Evolutionary conservation across 345 rosid genomes (phyloP).

Genomic region (Aethionema arabicum): DNA sequence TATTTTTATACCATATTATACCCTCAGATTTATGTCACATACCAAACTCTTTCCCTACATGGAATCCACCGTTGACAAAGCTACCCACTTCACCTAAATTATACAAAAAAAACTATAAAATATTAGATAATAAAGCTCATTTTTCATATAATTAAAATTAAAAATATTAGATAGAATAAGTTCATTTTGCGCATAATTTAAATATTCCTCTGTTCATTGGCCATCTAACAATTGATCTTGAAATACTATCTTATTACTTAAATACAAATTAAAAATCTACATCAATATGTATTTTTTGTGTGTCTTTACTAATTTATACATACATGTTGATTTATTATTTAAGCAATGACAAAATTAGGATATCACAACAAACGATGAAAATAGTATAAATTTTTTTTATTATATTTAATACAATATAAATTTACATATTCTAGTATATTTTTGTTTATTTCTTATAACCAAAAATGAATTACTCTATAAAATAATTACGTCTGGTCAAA

Average conservation of each 20-base stretch:
- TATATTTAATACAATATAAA: too few species aligned
- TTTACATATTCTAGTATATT: too few species aligned
- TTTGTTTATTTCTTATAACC: too few species aligned
- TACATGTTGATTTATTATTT: too few species aligned
- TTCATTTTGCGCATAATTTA: slow-evolving; percentile 12
- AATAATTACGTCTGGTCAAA: too few species aligned
- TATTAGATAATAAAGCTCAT: slow-evolving; percentile 16
- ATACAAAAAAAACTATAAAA: background rate
- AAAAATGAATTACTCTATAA: too few species aligned
- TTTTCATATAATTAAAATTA: slow-evolving; percentile 7
- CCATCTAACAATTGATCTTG: slow-evolving; percentile 3
- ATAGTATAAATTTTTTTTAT: too few species aligned
- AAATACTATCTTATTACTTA: background rate
- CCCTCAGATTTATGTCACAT: slow-evolving; percentile 30
- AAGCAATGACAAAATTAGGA: too few species aligned
- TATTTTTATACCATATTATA: slow-evolving; percentile 2
- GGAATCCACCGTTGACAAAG: slow-evolving; percentile 29
- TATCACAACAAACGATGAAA: too few species aligned
- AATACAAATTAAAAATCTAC: background rate
- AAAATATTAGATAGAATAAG: slow-evolving; percentile 11
- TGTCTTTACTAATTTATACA: too few species aligned
- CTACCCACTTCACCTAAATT: slow-evolving; percentile 4
- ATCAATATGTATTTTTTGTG: background rate
- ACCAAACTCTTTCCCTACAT: slow-evolving; percentile 28
- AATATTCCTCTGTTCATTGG: slow-evolving; percentile 16